Conservation (phyloP, 73 alveolate genomes). For the Paramecium sexaurelia region DNA sequence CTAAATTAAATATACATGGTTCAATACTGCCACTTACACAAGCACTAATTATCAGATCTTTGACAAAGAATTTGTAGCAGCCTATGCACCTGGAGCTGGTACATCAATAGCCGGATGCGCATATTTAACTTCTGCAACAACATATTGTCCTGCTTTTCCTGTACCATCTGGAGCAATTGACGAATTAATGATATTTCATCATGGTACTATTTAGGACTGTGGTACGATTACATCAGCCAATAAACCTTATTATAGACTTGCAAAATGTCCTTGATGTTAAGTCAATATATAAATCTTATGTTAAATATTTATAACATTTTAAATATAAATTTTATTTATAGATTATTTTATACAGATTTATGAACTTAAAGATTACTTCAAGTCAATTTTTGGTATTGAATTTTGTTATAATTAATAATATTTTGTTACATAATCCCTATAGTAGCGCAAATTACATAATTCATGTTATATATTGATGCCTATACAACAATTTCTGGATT, state of each 20-base stretch:
- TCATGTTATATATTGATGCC: constrained; percentile 30
- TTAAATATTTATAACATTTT: too few species aligned
- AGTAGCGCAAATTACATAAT: not conserved
- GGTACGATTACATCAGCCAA: not conserved
- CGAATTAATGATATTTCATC: not conserved
- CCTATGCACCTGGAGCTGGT: not conserved
- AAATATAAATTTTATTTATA: too few species aligned
- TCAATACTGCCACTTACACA: not conserved
- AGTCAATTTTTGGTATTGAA: not conserved
- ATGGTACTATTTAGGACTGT: not conserved
- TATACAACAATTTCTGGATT: not conserved
- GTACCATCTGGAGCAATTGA: not conserved
- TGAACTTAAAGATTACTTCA: not conserved
- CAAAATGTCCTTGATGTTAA: not conserved
- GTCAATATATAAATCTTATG: not conserved
- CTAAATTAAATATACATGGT: not conserved
- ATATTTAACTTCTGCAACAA: not conserved
- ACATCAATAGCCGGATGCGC: not conserved
- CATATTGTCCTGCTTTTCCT: not conserved
- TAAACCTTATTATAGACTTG: not conserved
- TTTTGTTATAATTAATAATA: constrained; percentile 28
- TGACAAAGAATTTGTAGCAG: not conserved
- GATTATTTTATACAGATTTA: too few species aligned
- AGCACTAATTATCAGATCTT: not conserved
- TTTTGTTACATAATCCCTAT: not conserved